Evolutionary conservation across 139 green algal genomes (phyloP).

Genomic region (Tetradesmus lagerheimii): DNA sequence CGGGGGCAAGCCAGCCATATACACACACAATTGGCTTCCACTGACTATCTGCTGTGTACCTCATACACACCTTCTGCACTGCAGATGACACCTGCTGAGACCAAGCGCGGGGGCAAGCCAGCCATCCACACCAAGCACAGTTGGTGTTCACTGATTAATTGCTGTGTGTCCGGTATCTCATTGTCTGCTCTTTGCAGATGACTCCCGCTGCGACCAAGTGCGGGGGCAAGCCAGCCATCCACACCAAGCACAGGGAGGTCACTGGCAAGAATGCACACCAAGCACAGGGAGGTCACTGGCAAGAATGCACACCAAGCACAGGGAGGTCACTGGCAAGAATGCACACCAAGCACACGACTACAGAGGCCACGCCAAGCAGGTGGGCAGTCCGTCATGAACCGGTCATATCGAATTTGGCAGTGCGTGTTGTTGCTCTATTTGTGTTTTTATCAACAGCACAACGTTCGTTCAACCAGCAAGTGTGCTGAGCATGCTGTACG

Average conservation of each 20-base stretch:
- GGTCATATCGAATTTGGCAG: too few relatives aligned
- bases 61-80: background rate
- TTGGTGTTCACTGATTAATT: background rate
- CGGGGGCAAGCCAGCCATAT: constrained; percentile 44
- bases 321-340: constrained; percentile 48
- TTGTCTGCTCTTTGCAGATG: constrained; percentile 18
- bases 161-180: background rate
- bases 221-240: constrained; percentile 45
- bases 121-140: constrained; percentile 37
- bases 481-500: too few relatives aligned
- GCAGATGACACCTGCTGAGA: constrained; percentile 48
- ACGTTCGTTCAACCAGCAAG: too few relatives aligned
- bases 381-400: background rate
- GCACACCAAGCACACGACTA: constrained; percentile 48
- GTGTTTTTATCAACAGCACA: too few relatives aligned
- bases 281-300: constrained; percentile 47
- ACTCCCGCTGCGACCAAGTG: constrained; percentile 47
- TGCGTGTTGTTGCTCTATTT: too few relatives aligned
- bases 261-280: too few relatives aligned
- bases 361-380: constrained; percentile 31
- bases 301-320: too few relatives aligned
- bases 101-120: constrained; percentile 52
- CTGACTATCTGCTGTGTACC: background rate
- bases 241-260: too few relatives aligned
- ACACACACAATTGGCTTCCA: too few relatives aligned